Percentiles rank a stretch among this genome's conserved stretches.
Evolutionary conservation across 306 rosid species (phyloP).

Genomic region (Vachellia collinsii): DNA sequence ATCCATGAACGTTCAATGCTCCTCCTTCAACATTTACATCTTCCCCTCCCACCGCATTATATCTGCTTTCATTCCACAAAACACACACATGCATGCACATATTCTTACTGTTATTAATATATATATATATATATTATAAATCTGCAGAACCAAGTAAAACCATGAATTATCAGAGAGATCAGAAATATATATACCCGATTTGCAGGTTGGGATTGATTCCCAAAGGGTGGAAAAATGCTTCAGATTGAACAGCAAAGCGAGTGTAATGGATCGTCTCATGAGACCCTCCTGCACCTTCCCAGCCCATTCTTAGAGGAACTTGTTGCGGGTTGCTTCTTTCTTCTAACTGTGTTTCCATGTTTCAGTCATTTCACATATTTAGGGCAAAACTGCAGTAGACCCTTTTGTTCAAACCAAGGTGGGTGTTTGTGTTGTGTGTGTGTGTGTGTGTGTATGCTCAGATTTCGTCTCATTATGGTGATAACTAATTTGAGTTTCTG

Average conservation of each 20-base stretch:
- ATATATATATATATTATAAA: too few species aligned
- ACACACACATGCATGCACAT: neutral
- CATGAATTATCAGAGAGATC: neutral
- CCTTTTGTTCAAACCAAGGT: neutral
- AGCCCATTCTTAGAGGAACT: conserved; percentile 37
- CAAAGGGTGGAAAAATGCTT: conserved; percentile 55
- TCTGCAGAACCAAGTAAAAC: neutral
- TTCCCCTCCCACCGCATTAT: conserved; percentile 41
- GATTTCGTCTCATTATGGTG: neutral
- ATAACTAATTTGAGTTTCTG: neutral
- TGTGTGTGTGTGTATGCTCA: neutral
- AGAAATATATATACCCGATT: conserved; percentile 52
- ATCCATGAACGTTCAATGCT: conserved; percentile 56
- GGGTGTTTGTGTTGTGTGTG: too few species aligned
- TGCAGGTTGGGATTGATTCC: conserved; percentile 59
- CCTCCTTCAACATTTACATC: conserved; percentile 53
- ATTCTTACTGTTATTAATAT: neutral
- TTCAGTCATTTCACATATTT: neutral
- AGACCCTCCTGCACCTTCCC: conserved; percentile 57
- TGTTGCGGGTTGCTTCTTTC: conserved; percentile 50
- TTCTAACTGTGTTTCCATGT: conserved; percentile 62
- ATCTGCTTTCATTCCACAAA: conserved; percentile 49
- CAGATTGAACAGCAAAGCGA: conserved; percentile 52
- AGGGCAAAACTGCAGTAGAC: neutral
- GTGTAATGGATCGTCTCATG: conserved; percentile 22